These are phyloP conservation scores for Phaeodactylum tricornutum DNA, from an alignment of 108 stramenopile genomes.

Conservation along the genomic window DNA sequence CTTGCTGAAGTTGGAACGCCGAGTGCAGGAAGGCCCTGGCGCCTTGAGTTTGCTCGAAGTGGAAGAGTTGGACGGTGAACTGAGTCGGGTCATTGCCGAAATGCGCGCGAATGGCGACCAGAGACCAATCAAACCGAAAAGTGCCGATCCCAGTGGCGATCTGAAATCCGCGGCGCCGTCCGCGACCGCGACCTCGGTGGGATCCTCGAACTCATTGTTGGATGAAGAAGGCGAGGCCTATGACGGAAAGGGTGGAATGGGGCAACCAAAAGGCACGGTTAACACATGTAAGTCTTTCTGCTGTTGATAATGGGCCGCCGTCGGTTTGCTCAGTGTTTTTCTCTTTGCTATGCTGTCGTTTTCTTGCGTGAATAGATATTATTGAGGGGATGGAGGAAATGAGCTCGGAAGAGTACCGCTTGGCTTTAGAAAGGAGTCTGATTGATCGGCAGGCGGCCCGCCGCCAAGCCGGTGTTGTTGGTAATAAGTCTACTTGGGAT, in stretches of 20 bases:
- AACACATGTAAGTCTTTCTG: constrained; percentile 51
- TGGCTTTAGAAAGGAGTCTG: constrained; percentile 53
- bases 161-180: constrained; percentile 1
- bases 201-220: background rate
- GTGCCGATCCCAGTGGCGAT: background rate
- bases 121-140: background rate
- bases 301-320: background rate
- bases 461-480: constrained; percentile 9
- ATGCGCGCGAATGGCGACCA: constrained; percentile 44
- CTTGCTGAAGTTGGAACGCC: constrained; percentile 44
- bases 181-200: background rate
- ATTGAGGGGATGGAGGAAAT: constrained; percentile 79
- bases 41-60: constrained; percentile 35
- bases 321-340: background rate
- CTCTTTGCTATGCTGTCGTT: too few species aligned
- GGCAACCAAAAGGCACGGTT: constrained; percentile 48
- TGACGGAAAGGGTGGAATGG: constrained; percentile 38
- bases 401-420: constrained; percentile 66
- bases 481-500: constrained; percentile 23
- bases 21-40: constrained; percentile 50
- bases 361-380: too few species aligned
- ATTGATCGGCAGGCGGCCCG: constrained; percentile 35
- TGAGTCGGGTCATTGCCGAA: constrained; percentile 37
- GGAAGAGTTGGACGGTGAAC: constrained; percentile 23
- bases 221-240: constrained; percentile 22